Evolutionary conservation across 1,284 basidiomycete species (phyloP).

Genomic region (Puccinia polysora): DNA sequence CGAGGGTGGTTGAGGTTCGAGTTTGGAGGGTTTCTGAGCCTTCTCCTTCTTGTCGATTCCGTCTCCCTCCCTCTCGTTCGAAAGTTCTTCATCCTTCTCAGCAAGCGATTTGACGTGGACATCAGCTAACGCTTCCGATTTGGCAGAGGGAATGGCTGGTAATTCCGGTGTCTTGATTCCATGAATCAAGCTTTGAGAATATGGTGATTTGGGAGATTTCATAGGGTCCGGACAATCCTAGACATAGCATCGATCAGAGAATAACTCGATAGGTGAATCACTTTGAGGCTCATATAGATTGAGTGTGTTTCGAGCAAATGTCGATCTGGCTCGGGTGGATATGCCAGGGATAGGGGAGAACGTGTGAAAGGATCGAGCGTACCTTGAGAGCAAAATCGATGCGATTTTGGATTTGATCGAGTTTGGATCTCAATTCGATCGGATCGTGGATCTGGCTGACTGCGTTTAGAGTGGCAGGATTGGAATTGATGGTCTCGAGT

Average conservation of each 20-base stretch:
- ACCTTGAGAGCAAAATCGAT: conserved; percentile 8
- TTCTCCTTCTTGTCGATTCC: neutral
- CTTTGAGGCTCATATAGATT: neutral
- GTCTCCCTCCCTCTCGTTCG: neutral
- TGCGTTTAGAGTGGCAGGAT: conserved; percentile 6
- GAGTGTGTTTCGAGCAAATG: neutral
- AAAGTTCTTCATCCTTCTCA: too few species aligned
- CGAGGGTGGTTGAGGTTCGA: neutral
- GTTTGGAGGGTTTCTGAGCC: neutral
- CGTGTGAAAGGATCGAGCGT: neutral
- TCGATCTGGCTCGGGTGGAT: neutral
- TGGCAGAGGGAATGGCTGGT: neutral
- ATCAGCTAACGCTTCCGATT: neutral
- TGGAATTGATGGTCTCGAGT: conserved; percentile 15
- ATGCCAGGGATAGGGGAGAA: too few species aligned
- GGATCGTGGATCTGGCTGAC: conserved; percentile 21
- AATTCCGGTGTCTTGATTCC: conserved; percentile 21
- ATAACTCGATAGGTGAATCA: too few species aligned
- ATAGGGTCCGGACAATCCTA: conserved; percentile 10
- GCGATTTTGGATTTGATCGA: neutral
- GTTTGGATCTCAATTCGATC: conserved; percentile 4
- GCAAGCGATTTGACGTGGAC: too few species aligned
- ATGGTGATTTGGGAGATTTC: neutral
- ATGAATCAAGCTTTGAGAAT: neutral
- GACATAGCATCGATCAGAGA: too few species aligned